phyloP scores from a whole-genome alignment of 345 rosid genomes.

The Boechera stricta region DNA sequence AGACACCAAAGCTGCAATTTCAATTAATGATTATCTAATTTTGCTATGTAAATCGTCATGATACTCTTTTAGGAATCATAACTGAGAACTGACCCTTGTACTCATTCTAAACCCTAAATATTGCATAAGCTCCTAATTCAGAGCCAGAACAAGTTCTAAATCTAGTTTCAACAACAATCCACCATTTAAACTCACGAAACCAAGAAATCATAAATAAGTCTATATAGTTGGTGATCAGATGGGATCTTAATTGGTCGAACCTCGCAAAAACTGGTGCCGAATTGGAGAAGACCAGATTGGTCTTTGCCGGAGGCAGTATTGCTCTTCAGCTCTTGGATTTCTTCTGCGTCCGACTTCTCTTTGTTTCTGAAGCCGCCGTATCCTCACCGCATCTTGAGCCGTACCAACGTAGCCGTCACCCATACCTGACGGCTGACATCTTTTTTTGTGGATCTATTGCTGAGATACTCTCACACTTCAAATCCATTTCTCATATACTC shows the following conservation, averaged over 20 bases:
- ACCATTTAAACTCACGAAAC: not conserved
- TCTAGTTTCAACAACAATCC: not conserved
- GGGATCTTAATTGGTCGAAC: constrained; percentile 43
- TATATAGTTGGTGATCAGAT: constrained; percentile 6
- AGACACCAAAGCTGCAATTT: not conserved
- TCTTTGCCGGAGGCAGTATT: constrained; percentile 84
- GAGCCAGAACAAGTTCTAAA: constrained; percentile 10
- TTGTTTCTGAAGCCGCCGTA: constrained; percentile 97
- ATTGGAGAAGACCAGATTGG: constrained; percentile 96
- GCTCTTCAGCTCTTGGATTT: constrained; percentile 90
- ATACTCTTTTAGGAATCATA: not conserved
- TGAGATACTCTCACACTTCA: no score
- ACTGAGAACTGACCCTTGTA: not conserved
- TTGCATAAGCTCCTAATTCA: not conserved
- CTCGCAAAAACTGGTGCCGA: constrained; percentile 95
- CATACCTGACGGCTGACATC: constrained; percentile 80
- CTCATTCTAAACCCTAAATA: not conserved
- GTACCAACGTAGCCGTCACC: constrained; percentile 99
- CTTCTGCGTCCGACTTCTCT: constrained; percentile 89
- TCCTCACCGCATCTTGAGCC: constrained; percentile 97
- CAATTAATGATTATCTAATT: not conserved
- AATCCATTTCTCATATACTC: no score
- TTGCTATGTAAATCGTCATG: not conserved
- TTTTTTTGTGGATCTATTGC: no score
- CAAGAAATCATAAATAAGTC: constrained; percentile 1